Percentiles rank a stretch among this genome's conserved stretches.
These are phyloP conservation scores for Verticillium longisporum DNA, from an alignment of 2,329 filamentous ascomycete genomes.

Conservation along the genomic window DNA sequence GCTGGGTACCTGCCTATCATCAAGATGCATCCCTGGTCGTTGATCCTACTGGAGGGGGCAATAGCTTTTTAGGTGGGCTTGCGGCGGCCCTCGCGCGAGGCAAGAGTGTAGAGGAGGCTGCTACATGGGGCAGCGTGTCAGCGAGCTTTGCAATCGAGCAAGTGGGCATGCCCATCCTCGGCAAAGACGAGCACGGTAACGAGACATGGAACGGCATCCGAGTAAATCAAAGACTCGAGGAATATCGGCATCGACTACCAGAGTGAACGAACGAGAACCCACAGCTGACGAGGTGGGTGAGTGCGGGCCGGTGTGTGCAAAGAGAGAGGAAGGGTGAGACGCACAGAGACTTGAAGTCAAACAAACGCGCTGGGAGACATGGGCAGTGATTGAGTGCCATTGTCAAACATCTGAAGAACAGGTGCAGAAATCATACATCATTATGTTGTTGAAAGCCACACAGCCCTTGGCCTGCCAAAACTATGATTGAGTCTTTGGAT, in stretches of 20 bases:
- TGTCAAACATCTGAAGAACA: too few species aligned
- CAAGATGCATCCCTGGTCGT: constrained; percentile 49
- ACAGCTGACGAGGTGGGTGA: neutral
- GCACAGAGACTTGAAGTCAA: too few species aligned
- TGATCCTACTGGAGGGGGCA: constrained; percentile 94
- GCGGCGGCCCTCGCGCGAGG: constrained; percentile 54
- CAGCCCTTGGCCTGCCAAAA: neutral
- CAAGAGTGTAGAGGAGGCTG: constrained; percentile 59
- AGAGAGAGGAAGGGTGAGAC: too few species aligned
- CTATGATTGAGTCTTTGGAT: neutral
- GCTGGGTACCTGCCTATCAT: constrained; percentile 78
- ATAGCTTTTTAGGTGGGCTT: constrained; percentile 70
- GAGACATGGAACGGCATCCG: constrained; percentile 57
- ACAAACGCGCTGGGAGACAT: too few species aligned
- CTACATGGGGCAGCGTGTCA: constrained; percentile 71
- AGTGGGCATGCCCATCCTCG: constrained; percentile 68
- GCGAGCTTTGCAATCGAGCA: constrained; percentile 95
- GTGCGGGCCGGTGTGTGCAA: too few species aligned
- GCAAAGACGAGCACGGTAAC: constrained; percentile 29
- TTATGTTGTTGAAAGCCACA: neutral
- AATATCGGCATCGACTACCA: constrained; percentile 34
- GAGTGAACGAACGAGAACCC: neutral
- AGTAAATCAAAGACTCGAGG: constrained; percentile 44
- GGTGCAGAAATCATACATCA: neutral
- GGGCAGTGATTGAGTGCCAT: too few species aligned